Evolutionary conservation across 2,329 filamentous ascomycete genomes (phyloP), one percentile per base, ranked within the genome.

Genomic region (Arthrinium puccinioides): DNA sequence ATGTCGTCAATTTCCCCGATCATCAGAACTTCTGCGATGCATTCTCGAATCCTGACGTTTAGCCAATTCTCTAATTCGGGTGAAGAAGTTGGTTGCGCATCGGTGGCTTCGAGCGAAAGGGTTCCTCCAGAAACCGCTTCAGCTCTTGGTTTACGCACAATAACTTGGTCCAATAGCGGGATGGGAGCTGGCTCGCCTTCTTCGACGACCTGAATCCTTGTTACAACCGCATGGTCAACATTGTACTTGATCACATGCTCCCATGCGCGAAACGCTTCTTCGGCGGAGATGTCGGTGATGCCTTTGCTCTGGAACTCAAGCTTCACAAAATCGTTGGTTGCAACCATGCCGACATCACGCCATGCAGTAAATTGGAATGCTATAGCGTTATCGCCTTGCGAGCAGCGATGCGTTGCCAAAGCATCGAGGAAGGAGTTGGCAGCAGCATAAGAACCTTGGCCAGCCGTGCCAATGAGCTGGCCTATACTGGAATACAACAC

Each of bases 251-350:
- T n/a, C n/a, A n/a, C n/a, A n/a, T n/a, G n/a, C n/a, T 57, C 46
- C 63, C 65, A 69, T 2, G 65, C 65, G 3, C 46, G 49, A 45
- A 69, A 67, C 0, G 52, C 66, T 36, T 68, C 65, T 2, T 64
- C 54, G 6, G 47, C 43, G 0, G 54, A 61, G 32, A 70, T 55
- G 30, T 62, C 60, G 1, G 62, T 64, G 33, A 70, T 62, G 3
- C 64, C 65, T 39, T 61, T 64, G 37, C 44, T 53, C 18, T 56
- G 47, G 5, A 69, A 46, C 43, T 69, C 66, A 0, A 56, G 52
- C n/a, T 50, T 50, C 16, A 70, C 47, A 41, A 63, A 63, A 0
- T 57, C 36, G 14, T 39, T 40, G 16, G 38, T 51, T 0, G 56
- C 60, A 10, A 9, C 15, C 51, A 69, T 54, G 3, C 65, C 64